A percentile compares a stretch with the other conserved stretches of the same genome.
phyloP scores from a whole-genome alignment of 2,329 filamentous ascomycete species.

The Colletotrichum lupini region DNA sequence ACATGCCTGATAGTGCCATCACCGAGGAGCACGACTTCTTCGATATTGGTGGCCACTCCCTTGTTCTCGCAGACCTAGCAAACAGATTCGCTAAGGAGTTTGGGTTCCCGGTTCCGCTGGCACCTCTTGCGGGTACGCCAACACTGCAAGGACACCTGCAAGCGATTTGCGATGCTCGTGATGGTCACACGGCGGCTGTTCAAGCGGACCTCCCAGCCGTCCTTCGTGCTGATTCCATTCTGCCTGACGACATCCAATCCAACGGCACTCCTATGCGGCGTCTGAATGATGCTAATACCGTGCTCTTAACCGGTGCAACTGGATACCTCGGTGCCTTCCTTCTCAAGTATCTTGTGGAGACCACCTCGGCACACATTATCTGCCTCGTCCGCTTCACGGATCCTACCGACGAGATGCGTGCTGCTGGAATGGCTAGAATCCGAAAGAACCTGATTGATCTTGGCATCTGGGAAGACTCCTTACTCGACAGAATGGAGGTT shows the following conservation, averaged over 20 bases:
- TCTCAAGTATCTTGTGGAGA: slow-evolving; percentile 74
- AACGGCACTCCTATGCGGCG: slow-evolving; percentile 63
- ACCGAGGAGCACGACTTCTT: slow-evolving; percentile 83
- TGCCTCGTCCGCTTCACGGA: slow-evolving; percentile 81
- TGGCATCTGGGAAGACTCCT: slow-evolving; percentile 80
- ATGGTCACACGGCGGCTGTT: slow-evolving; percentile 79
- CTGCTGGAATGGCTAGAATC: slow-evolving; percentile 77
- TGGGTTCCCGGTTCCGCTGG: slow-evolving; percentile 78
- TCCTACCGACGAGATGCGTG: slow-evolving; percentile 70
- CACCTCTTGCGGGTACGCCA: slow-evolving; percentile 75
- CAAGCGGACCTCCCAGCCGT: slow-evolving; percentile 80
- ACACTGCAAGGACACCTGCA: slow-evolving; percentile 79
- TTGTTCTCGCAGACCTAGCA: slow-evolving; percentile 82
- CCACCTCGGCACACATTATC: slow-evolving; percentile 74
- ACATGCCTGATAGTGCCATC: slow-evolving; percentile 70
- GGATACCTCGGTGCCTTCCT: slow-evolving; percentile 83
- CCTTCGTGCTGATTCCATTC: slow-evolving; percentile 71
- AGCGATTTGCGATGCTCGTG: slow-evolving; percentile 75
- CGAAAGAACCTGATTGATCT: slow-evolving; percentile 82
- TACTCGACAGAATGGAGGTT: slow-evolving; percentile 82
- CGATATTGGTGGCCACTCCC: slow-evolving; percentile 82
- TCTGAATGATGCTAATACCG: slow-evolving; percentile 73
- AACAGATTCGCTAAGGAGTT: slow-evolving; percentile 75
- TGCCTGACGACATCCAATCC: slow-evolving; percentile 77
- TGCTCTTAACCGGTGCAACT: slow-evolving; percentile 80